Percentiles rank a stretch among this genome's conserved stretches.
phyloP scores from a whole-genome alignment of 495 filamentous ascomycete species.

The Neurospora sp. region DNA sequence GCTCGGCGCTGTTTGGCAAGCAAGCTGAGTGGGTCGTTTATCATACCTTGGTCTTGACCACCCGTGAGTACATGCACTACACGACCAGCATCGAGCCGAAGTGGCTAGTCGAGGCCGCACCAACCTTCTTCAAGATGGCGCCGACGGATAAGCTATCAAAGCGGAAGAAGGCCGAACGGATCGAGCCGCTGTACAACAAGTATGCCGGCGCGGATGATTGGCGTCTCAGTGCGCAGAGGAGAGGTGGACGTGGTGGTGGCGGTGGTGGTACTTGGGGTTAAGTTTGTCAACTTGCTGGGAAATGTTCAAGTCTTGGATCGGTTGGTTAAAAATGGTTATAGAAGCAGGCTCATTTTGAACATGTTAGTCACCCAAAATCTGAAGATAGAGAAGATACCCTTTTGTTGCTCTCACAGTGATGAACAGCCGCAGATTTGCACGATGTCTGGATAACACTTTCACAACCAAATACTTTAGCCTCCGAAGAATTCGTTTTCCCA shows the following conservation, averaged over 20 bases:
- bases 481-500: not conserved
- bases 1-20: conserved; percentile 86
- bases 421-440: not conserved
- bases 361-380: not conserved
- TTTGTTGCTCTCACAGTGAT: not conserved
- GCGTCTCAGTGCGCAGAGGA: conserved; percentile 81
- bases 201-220: conserved; percentile 83
- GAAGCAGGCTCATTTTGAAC: not conserved
- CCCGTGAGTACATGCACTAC: conserved; percentile 95
- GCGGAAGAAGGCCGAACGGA: conserved; percentile 86
- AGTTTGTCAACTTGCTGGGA: not conserved
- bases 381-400: not conserved
- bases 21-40: conserved; percentile 94
- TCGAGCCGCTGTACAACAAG: conserved; percentile 88
- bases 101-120: conserved; percentile 81
- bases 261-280: conserved; percentile 91
- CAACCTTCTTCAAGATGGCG: conserved; percentile 97
- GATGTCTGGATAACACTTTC: not conserved
- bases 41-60: conserved; percentile 78
- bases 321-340: not conserved
- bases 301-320: not conserved
- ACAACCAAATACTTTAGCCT: not conserved
- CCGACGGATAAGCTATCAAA: conserved; percentile 81
- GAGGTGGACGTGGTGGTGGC: conserved; percentile 79
- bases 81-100: conserved; percentile 91